These are phyloP conservation scores for Schizochytrium sp. DNA, from an alignment of 108 stramenopile genomes.

Conservation along the genomic window DNA sequence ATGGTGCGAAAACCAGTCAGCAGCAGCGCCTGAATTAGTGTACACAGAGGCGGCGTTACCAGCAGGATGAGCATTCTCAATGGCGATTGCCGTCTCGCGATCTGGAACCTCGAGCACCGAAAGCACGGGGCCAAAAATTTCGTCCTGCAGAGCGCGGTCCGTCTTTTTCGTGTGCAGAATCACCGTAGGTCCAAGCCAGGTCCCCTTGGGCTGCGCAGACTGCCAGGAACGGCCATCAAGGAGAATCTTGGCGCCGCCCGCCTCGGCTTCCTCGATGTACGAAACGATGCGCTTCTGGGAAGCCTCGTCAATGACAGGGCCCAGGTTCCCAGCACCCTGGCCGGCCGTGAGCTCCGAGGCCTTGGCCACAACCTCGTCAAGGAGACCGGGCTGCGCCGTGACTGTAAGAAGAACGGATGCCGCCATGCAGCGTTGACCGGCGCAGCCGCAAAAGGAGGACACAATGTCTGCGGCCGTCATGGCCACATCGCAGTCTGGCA, in stretches of 20 bases:
- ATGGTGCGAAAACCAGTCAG: slow-evolving; percentile 75
- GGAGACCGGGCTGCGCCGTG: slow-evolving; percentile 48
- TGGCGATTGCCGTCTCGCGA: slow-evolving; percentile 83
- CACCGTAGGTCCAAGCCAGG: slow-evolving; percentile 62
- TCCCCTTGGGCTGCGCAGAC: not conserved
- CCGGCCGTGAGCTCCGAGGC: slow-evolving; percentile 66
- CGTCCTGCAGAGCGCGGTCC: slow-evolving; percentile 71
- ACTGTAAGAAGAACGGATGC: slow-evolving; percentile 81
- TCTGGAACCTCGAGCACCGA: slow-evolving; percentile 59
- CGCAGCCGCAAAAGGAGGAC: slow-evolving; percentile 77
- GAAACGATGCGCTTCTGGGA: slow-evolving; percentile 65
- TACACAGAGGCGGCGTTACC: slow-evolving; percentile 92
- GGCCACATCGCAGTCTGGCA: slow-evolving; percentile 77
- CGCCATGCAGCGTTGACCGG: slow-evolving; percentile 84
- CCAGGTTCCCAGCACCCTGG: slow-evolving; percentile 63
- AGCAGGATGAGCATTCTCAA: slow-evolving; percentile 85
- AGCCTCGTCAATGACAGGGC: slow-evolving; percentile 74
- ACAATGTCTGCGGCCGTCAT: slow-evolving; percentile 74
- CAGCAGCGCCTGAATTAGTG: slow-evolving; percentile 75
- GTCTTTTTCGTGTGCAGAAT: slow-evolving; percentile 57
- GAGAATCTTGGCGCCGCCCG: slow-evolving; percentile 64
- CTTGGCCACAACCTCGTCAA: slow-evolving; percentile 58
- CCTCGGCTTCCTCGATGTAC: slow-evolving; percentile 70
- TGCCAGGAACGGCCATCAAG: slow-evolving; percentile 76
- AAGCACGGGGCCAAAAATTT: slow-evolving; percentile 88